A percentile compares a stretch with the other conserved stretches of the same genome.
Evolutionary conservation across 2,329 filamentous ascomycete species (phyloP).

Genomic region (Orbilia quercus): DNA sequence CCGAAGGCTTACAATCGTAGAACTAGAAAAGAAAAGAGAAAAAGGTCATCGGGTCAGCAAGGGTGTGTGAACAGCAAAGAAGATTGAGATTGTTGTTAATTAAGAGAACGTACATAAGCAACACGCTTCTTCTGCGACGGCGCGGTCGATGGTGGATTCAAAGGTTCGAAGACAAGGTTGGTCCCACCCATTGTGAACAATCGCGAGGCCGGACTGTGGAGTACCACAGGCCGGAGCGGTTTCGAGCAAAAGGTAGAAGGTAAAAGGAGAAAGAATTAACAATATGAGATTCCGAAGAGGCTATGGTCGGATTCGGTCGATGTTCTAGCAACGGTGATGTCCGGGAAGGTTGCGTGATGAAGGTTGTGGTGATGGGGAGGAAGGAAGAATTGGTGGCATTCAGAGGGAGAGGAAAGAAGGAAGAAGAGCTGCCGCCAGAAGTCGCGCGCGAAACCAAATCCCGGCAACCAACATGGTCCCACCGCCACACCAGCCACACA

Average conservation of each 20-base stretch:
- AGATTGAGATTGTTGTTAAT: slow-evolving; percentile 2
- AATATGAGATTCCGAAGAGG: neutral
- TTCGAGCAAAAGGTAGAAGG: slow-evolving; percentile 9
- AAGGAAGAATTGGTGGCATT: slow-evolving; percentile 9
- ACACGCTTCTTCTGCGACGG: slow-evolving; percentile 59
- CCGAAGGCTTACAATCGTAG: slow-evolving; percentile 60
- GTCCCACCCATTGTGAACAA: slow-evolving; percentile 44
- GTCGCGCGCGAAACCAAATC: slow-evolving; percentile 37
- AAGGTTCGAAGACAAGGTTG: slow-evolving; percentile 44
- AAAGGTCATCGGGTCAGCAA: slow-evolving; percentile 8
- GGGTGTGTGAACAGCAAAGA: slow-evolving; percentile 15
- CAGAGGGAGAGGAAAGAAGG: slow-evolving; percentile 5
- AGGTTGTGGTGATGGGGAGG: slow-evolving; percentile 18
- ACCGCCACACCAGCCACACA: slow-evolving; percentile 4
- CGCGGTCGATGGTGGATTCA: slow-evolving; percentile 54
- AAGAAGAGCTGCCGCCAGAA: slow-evolving; percentile 26
- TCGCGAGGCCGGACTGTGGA: slow-evolving; percentile 35
- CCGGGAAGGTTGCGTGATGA: slow-evolving; percentile 1
- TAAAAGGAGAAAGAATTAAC: neutral
- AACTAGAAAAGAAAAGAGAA: slow-evolving; percentile 55
- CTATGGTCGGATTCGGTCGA: neutral
- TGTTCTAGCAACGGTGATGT: neutral
- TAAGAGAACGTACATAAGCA: slow-evolving; percentile 58
- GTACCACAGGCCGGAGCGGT: slow-evolving; percentile 11
- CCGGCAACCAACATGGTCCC: neutral